Base-by-base conservation (phyloP, 2,329 filamentous ascomycete genomes). In the Paradendryphiella salina region DNA sequence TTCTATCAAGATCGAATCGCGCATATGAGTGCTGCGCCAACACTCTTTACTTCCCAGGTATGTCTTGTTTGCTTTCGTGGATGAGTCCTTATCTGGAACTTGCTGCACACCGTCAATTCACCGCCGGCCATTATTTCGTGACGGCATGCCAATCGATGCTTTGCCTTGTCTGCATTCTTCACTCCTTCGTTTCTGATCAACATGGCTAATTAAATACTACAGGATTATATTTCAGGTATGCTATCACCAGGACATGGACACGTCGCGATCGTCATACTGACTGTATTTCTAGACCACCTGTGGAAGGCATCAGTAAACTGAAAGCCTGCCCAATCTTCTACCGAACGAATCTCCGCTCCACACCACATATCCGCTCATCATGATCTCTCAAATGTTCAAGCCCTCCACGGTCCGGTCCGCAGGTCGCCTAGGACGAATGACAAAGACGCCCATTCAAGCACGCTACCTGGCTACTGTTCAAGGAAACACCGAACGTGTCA, bases 401-500 rank as follows among this genome's bases (percentile, higher is more conserved):
- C 76, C 78, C 56, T 74, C 78, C 66, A 75, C 79, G 57, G 58
- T 74, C 59, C 72, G 71, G 70, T 72, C 73, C 52, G 64, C 66
- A 52, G 68, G 65, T 56, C 66, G 71, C 70, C 70, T 77, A 64
- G 74, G 77, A 74, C 76, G 77, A 61, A 72, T 75, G 62, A 75
- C 78, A 69, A 73, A 73, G 69, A 69, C 66, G 57, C 69, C 69
- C 66, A 58, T 64, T 48, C 76, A 77, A 57, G 65, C 70, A 59
- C 80, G 80, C 65, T 81, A 77, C 71, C 77, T 87, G 71, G 86
- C 86, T 55, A 87, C 85, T 37, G 83, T 88, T 54, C 81, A 85
- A 64, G 84, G 83, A 63, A 90, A 85, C 76, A 85, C 83, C 70
- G 84, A 86, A 67, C 84, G 89, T 67, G 79, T 82, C 64, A 85